Percentiles rank a stretch among this genome's conserved stretches.
These are phyloP conservation scores for Periconia sp. DNA, from an alignment of 2,329 filamentous ascomycete species.

Conservation along the genomic window DNA sequence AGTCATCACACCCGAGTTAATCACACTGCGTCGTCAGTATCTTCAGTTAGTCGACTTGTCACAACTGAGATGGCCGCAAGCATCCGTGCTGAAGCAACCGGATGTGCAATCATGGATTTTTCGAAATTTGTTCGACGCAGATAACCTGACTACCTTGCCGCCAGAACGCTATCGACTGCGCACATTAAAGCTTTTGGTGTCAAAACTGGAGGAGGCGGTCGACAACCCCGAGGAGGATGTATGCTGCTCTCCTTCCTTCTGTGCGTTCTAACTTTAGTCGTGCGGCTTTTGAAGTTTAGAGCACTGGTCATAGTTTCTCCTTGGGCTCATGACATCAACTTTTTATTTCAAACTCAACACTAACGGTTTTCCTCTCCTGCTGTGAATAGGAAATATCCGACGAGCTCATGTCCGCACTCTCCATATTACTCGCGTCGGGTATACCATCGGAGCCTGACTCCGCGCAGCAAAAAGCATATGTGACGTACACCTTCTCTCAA, in stretches of 20 bases:
- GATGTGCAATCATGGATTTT: slow-evolving; percentile 69
- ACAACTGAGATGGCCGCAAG: slow-evolving; percentile 64
- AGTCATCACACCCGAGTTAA: slow-evolving; percentile 14
- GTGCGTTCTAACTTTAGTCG: background rate
- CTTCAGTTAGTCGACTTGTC: slow-evolving; percentile 70
- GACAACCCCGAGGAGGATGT: slow-evolving; percentile 86
- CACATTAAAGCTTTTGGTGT: slow-evolving; percentile 72
- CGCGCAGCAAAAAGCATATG: slow-evolving; percentile 72
- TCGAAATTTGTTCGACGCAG: slow-evolving; percentile 64
- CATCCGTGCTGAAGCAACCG: slow-evolving; percentile 59
- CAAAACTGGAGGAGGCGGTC: slow-evolving; percentile 72
- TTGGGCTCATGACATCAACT: background rate
- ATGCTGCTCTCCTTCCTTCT: slow-evolving; percentile 56
- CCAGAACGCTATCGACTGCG: slow-evolving; percentile 70
- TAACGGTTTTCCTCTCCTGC: slow-evolving; percentile 13
- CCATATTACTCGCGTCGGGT: slow-evolving; percentile 64
- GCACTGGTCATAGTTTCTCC: background rate
- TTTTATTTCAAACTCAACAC: slow-evolving; percentile 24
- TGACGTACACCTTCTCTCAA: slow-evolving; percentile 63
- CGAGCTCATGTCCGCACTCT: slow-evolving; percentile 70
- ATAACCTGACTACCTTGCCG: slow-evolving; percentile 58
- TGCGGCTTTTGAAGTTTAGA: background rate
- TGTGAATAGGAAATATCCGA: slow-evolving; percentile 75
- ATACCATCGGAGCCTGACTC: slow-evolving; percentile 65
- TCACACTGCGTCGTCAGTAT: slow-evolving; percentile 70